Evolutionary conservation across 1,139 yeast species (phyloP).

Genomic region (Pichia sp.): DNA sequence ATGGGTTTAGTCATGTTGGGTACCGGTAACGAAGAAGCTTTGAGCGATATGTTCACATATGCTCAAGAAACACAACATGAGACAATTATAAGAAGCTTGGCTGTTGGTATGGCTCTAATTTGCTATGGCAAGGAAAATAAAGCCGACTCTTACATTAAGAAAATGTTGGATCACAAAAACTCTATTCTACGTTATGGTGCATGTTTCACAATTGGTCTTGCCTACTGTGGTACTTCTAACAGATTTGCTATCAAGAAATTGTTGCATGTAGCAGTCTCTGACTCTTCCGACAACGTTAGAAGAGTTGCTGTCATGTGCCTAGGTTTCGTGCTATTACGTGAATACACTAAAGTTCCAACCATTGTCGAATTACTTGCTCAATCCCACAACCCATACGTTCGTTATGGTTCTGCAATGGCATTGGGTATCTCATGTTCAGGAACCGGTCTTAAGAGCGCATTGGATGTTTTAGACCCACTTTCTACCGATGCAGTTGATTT

Average conservation of each 20-base stretch:
- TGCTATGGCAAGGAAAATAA: slow-evolving; percentile 82
- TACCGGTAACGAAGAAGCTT: slow-evolving; percentile 70
- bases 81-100: slow-evolving; percentile 86
- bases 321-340: slow-evolving; percentile 87
- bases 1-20: slow-evolving; percentile 98
- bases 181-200: slow-evolving; percentile 93
- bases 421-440: slow-evolving; percentile 97
- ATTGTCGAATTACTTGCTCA: slow-evolving; percentile 90
- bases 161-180: slow-evolving; percentile 69
- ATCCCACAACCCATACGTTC: slow-evolving; percentile 95
- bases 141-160: slow-evolving; percentile 69
- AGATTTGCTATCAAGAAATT: slow-evolving; percentile 80
- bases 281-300: slow-evolving; percentile 93
- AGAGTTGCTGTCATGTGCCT: slow-evolving; percentile 93
- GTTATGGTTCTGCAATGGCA: slow-evolving; percentile 98
- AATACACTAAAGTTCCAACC: slow-evolving; percentile 90
- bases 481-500: slow-evolving; percentile 93
- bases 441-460: slow-evolving; percentile 80
- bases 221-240: slow-evolving; percentile 95
- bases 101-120: slow-evolving; percentile 82
- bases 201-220: slow-evolving; percentile 87
- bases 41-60: slow-evolving; percentile 80
- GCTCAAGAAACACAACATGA: slow-evolving; percentile 97
- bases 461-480: slow-evolving; percentile 88
- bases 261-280: slow-evolving; percentile 92